Percentiles rank a stretch among this genome's conserved stretches.
These are phyloP conservation scores for Cystofilobasidium capitatum DNA, from an alignment of 768 basidiomycete species.

Conservation along the genomic window DNA sequence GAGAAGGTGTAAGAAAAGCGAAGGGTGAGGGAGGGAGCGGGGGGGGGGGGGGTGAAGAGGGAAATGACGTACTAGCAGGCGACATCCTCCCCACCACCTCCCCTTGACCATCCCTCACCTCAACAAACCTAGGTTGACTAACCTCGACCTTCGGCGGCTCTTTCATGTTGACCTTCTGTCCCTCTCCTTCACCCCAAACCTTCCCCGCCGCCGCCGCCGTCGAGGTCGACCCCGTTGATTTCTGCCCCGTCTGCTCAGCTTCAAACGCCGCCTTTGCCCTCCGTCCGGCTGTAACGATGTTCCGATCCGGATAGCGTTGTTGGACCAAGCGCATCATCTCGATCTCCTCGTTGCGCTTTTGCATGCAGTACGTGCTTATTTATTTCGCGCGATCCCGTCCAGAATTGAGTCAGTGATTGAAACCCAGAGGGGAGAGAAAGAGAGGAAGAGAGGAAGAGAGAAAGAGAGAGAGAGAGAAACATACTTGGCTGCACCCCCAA, in stretches of 20 bases:
- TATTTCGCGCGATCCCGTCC: too few relatives aligned
- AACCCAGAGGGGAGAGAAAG: too few relatives aligned
- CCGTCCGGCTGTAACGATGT: background rate
- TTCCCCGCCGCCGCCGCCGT: too few relatives aligned
- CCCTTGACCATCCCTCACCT: conserved; percentile 2
- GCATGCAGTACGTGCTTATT: background rate
- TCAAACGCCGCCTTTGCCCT: background rate
- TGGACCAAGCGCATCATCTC: conserved; percentile 1
- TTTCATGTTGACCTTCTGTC: background rate
- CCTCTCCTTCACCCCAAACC: too few relatives aligned
- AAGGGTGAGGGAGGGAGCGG: background rate
- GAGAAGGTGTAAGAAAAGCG: too few relatives aligned
- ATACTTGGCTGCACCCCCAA: conserved; percentile 18
- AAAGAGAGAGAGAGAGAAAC: background rate
- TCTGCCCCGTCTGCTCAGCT: background rate
- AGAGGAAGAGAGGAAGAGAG: too few relatives aligned
- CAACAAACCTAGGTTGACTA: background rate
- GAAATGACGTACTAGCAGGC: background rate
- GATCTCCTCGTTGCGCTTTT: background rate
- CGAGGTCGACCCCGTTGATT: too few relatives aligned
- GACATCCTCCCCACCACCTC: conserved; percentile 5
- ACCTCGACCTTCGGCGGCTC: background rate
- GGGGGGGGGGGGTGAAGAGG: background rate
- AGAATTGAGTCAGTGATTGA: too few relatives aligned
- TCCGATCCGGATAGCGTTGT: conserved; percentile 8